Evolutionary conservation across 2,329 filamentous ascomycete genomes (phyloP).

Genomic region (Cryphonectria nitschkei): DNA sequence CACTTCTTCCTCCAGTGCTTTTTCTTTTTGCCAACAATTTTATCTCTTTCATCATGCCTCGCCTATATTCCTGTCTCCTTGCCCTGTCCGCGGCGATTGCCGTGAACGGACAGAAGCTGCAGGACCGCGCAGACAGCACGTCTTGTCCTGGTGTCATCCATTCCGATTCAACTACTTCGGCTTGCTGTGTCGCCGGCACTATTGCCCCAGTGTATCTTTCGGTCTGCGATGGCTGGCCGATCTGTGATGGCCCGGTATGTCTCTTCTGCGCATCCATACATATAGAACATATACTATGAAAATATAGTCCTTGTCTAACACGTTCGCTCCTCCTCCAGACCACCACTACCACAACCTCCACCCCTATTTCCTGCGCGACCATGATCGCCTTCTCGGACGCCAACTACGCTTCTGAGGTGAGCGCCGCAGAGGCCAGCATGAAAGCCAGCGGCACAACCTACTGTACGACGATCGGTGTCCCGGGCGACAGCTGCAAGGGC

Average conservation of each 20-base stretch:
- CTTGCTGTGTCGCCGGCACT: conserved; percentile 11
- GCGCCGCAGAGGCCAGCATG: neutral
- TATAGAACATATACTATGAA: neutral
- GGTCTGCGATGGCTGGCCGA: conserved; percentile 17
- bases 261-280: neutral
- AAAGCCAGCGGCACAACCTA: neutral
- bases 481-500: neutral
- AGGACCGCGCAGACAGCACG: neutral
- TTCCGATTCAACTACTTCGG: neutral
- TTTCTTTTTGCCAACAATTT: neutral
- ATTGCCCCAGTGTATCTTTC: conserved; percentile 7
- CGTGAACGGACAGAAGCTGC: neutral
- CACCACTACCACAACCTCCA: conserved; percentile 4
- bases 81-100: neutral
- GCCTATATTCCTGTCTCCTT: conserved; percentile 1
- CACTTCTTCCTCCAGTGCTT: neutral
- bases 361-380: conserved; percentile 7
- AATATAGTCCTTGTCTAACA: neutral
- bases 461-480: conserved; percentile 9
- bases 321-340: neutral
- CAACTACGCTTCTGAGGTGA: conserved; percentile 11
- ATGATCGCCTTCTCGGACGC: conserved; percentile 9
- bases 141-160: neutral
- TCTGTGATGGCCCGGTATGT: conserved; percentile 14
- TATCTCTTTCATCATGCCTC: conserved; percentile 1